Evolutionary conservation across 1,284 basidiomycete genomes (phyloP), one percentile per base, ranked within the genome.

Genomic region (Apiotrichum laibachii): DNA sequence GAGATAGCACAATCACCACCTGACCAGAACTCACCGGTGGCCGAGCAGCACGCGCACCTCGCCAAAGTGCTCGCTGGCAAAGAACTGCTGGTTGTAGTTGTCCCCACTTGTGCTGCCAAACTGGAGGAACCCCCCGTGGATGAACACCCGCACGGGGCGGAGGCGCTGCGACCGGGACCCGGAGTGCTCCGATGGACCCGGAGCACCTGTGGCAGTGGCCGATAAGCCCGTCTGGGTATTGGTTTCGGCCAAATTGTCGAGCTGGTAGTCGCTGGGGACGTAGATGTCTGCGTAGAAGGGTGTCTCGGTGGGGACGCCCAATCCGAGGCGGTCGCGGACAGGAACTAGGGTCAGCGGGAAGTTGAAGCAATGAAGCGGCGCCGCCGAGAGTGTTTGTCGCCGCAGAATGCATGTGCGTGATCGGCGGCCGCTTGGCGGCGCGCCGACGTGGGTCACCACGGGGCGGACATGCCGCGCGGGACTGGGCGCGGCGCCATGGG

Each of bases 71-170:
- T 84, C 83, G 1, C 86, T 79, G 33, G 87, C 79, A 68, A 84
- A 86, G 69, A 88, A 87, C 5, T 86, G 84, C 70, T 89, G 88
- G 58, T 72, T 72, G 63, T 73, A 55, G 75, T 76, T 47, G 68
- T 77, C 18, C 85, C 72, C 31, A 75, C 79, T 69, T 84, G 88
- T 13, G 84, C 87, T 42, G 3, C 88, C 88, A 63, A 88, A 90
- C 70, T 90, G 88, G n/a, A 90, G 81, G 69, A 88, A 89, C 15
- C 88, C 89, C 56, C 88, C 88, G 61, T 89, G 88, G 42, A 89
- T 85, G 73, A 88, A 89, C 2, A 88, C 82, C 59, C 83, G 85
- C 51, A 89, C 87, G 0, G 87, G 85, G 85, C 84, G 62, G 84
- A 72, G 76, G 16, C 21, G 16, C 15, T 43, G 26, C 10, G 34